These are phyloP conservation scores for Globisporangium lucens DNA, from an alignment of 352 stramenopile genomes.

Conservation along the genomic window DNA sequence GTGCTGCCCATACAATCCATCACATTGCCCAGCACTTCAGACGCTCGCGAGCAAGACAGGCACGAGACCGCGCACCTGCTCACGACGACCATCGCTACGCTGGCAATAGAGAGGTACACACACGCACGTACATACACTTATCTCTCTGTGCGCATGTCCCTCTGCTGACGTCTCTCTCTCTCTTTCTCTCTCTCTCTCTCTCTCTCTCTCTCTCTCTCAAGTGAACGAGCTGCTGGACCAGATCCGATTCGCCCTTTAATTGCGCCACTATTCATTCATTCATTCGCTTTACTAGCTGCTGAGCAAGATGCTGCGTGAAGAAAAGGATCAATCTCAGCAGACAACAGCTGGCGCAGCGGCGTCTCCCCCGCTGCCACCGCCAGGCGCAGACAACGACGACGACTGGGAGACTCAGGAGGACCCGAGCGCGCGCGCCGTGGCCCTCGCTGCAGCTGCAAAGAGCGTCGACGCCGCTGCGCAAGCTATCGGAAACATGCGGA, in stretches of 20 bases:
- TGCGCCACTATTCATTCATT: not conserved
- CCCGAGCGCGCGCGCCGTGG: conserved; percentile 10
- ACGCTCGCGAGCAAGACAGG: not conserved
- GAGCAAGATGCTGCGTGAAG: conserved; percentile 4
- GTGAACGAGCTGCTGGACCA: not conserved
- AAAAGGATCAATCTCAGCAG: not conserved
- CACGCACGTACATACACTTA: not conserved
- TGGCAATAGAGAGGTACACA: not conserved
- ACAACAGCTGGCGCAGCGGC: not conserved
- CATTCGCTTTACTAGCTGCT: not conserved
- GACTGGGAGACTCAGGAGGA: conserved; percentile 43
- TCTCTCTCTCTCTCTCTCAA: not conserved
- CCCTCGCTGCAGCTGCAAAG: conserved; percentile 7
- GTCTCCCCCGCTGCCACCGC: not conserved
- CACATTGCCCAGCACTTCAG: not conserved
- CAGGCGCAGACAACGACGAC: conserved; percentile 18
- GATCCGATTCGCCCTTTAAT: not conserved
- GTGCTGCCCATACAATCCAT: conserved; percentile 4
- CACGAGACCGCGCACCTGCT: not conserved
- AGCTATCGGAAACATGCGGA: conserved; percentile 34
- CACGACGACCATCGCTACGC: conserved; percentile 8
- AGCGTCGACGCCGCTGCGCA: conserved; percentile 20
- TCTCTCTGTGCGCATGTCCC: not conserved
- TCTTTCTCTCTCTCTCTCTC: no score
- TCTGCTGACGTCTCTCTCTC: not conserved